Percentiles rank a stretch among this genome's conserved stretches.
phyloP scores from a whole-genome alignment of 768 basidiomycete species.

The button mushroom (Agaricus bisporus) region DNA sequence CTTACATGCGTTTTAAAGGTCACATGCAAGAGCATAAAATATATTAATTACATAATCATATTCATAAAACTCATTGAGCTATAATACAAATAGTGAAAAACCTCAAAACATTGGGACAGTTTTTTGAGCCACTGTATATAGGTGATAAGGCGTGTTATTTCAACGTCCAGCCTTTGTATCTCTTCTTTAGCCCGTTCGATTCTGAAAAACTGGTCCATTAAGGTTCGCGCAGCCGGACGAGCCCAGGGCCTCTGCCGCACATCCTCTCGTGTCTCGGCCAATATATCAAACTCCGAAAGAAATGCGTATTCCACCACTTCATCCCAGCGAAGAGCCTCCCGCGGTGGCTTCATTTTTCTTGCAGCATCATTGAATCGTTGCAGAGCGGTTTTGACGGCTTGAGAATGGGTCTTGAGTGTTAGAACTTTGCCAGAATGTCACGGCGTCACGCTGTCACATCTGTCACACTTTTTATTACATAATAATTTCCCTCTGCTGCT shows the following conservation, averaged over 20 bases:
- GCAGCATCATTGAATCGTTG: constrained; percentile 4
- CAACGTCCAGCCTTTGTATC: constrained; percentile 4
- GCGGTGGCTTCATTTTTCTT: background rate
- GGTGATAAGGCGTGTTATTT: constrained; percentile 3
- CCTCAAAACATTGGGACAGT: too few species aligned
- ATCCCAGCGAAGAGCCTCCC: constrained; percentile 1
- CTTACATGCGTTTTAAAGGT: too few species aligned
- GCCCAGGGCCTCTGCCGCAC: background rate
- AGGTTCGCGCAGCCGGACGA: background rate
- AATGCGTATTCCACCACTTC: constrained; percentile 5
- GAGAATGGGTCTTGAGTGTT: constrained; percentile 1
- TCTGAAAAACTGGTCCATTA: constrained; percentile 3
- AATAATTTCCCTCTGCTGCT: too few species aligned
- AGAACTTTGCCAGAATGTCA: too few species aligned
- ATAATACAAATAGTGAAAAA: too few species aligned
- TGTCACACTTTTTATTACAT: too few species aligned
- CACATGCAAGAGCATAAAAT: too few species aligned
- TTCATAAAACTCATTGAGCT: too few species aligned
- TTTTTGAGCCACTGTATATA: too few species aligned
- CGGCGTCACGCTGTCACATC: too few species aligned
- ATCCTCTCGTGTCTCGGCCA: constrained; percentile 1
- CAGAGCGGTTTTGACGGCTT: constrained; percentile 2
- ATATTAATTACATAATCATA: too few species aligned
- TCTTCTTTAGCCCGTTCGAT: constrained; percentile 8
- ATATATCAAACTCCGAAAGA: constrained; percentile 7